phyloP scores from a whole-genome alignment of 177 flowering plant genomes.

The Vitis hybrid region DNA sequence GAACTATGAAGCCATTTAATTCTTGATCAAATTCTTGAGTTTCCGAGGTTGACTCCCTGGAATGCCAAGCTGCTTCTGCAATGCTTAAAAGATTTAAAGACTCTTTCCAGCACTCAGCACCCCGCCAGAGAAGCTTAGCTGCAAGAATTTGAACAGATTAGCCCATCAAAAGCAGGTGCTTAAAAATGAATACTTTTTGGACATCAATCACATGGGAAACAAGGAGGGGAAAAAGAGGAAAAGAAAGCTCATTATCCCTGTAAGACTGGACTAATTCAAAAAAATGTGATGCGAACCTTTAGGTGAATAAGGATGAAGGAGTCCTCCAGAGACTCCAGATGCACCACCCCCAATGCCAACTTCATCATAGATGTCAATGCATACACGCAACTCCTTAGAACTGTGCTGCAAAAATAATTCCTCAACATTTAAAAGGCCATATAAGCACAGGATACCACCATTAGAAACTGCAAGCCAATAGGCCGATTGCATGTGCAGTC shows the following conservation, averaged over 20 bases:
- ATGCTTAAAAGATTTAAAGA: slow-evolving; percentile 58
- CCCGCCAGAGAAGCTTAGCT: slow-evolving; percentile 90
- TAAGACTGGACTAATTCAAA: neutral
- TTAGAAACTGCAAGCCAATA: neutral
- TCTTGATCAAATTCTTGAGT: slow-evolving; percentile 15
- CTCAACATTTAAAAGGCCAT: neutral
- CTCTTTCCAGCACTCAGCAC: slow-evolving; percentile 84
- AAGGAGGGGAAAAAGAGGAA: neutral
- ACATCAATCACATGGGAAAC: neutral
- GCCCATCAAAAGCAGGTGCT: neutral
- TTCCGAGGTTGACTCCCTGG: slow-evolving; percentile 14
- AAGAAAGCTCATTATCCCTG: neutral
- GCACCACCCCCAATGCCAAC: slow-evolving; percentile 95
- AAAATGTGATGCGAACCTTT: slow-evolving; percentile 53
- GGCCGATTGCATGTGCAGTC: neutral
- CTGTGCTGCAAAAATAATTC: slow-evolving; percentile 45
- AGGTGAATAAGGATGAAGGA: slow-evolving; percentile 94
- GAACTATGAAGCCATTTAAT: slow-evolving; percentile 36
- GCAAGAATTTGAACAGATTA: slow-evolving; percentile 20
- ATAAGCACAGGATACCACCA: too few species aligned
- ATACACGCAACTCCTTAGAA: slow-evolving; percentile 42
- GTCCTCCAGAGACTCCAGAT: slow-evolving; percentile 95
- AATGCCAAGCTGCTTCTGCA: slow-evolving; percentile 60
- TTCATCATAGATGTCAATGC: slow-evolving; percentile 83
- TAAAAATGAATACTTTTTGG: neutral